Percentiles rank a stretch among this genome's conserved stretches.
These are phyloP conservation scores for Yarrowia alimentaria DNA, from an alignment of 805 yeast species.

Conservation along the genomic window DNA sequence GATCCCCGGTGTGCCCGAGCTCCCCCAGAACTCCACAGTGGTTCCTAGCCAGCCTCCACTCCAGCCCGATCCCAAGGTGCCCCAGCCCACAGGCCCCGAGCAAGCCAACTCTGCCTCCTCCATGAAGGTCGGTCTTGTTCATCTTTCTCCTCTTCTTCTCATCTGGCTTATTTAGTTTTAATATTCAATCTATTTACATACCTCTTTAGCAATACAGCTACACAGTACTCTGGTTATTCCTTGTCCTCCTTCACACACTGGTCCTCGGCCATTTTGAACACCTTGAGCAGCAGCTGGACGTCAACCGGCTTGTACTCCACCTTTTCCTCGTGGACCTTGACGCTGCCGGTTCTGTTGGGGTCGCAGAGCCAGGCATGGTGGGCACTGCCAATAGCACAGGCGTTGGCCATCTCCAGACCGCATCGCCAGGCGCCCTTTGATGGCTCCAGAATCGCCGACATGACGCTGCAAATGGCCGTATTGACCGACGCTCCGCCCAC, in stretches of 20 bases:
- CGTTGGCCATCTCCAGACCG: slow-evolving; percentile 75
- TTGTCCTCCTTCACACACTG: not conserved
- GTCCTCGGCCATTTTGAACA: slow-evolving; percentile 5
- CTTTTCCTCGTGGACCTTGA: slow-evolving; percentile 11
- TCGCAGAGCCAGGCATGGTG: slow-evolving; percentile 18
- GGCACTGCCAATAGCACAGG: slow-evolving; percentile 84
- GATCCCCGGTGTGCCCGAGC: no score
- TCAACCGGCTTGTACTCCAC: slow-evolving; percentile 6
- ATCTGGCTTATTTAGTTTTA: slow-evolving; percentile 12
- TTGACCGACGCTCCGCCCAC: slow-evolving; percentile 90
- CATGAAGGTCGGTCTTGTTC: slow-evolving; percentile 2
- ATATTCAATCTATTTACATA: not conserved
- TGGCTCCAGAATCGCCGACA: slow-evolving; percentile 70
- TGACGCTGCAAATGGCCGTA: slow-evolving; percentile 60
- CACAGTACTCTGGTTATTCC: not conserved
- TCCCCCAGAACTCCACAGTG: no score
- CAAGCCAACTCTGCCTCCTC: slow-evolving; percentile 10
- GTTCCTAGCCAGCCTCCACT: no score
- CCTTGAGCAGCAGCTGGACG: slow-evolving; percentile 10
- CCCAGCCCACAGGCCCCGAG: no score
- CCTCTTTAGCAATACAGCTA: no score
- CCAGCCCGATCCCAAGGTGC: not conserved
- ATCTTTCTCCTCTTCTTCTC: slow-evolving; percentile 4
- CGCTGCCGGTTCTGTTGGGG: not conserved
- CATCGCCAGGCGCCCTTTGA: slow-evolving; percentile 53